Evolutionary conservation across 257 asterid species (phyloP).

Genomic region (Jacaranda copaia): DNA sequence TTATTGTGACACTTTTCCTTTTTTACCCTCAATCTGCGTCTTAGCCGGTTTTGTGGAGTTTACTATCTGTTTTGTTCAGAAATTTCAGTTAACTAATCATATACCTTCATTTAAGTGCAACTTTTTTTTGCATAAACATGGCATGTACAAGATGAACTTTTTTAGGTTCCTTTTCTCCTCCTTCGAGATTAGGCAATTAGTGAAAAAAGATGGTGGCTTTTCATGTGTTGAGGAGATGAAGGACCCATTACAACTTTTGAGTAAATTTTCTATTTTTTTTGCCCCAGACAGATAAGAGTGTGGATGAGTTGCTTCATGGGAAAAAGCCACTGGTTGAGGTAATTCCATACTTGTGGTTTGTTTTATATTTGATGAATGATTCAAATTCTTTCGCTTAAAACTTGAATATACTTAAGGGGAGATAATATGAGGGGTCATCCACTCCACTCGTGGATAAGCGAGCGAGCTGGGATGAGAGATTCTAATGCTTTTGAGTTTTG

Average conservation of each 20-base stretch:
- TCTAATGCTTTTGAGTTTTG: conserved; percentile 32
- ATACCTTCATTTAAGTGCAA: background rate
- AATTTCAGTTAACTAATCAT: background rate
- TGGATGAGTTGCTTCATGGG: conserved; percentile 70
- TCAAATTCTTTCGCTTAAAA: background rate
- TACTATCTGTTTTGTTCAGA: background rate
- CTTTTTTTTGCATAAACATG: background rate
- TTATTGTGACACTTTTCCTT: background rate
- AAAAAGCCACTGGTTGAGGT: conserved; percentile 77
- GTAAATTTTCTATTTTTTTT: conserved; percentile 3
- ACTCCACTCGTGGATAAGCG: conserved; percentile 11
- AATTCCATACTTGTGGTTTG: conserved; percentile 22
- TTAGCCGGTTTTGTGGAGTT: background rate
- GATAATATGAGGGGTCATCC: background rate
- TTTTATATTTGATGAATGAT: conserved; percentile 29
- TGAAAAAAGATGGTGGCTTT: background rate
- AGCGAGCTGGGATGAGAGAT: background rate
- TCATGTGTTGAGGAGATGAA: background rate
- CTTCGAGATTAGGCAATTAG: background rate
- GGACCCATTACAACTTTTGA: background rate
- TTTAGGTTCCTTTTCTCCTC: background rate
- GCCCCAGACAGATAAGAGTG: conserved; percentile 69
- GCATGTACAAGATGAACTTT: background rate
- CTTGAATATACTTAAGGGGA: background rate
- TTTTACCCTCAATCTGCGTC: conserved; percentile 4